phyloP scores from a whole-genome alignment of 2,329 filamentous ascomycete genomes.

The Arthrobotrys conoides region DNA sequence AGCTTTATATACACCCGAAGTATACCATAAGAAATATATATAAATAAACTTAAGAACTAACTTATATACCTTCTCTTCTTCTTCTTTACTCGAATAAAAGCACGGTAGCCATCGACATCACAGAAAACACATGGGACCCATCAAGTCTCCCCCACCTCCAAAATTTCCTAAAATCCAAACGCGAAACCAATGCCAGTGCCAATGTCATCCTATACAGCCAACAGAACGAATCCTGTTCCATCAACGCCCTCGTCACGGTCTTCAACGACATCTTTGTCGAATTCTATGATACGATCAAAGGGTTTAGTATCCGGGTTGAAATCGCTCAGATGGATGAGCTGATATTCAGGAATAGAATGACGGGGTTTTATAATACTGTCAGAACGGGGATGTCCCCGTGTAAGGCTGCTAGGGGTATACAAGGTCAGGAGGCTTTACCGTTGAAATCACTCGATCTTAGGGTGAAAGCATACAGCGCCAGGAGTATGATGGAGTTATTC shows the following conservation, averaged over 20 bases:
- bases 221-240: background rate
- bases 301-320: constrained; percentile 11
- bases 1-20: too few species aligned
- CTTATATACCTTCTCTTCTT: too few species aligned
- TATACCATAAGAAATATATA: too few species aligned
- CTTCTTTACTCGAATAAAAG: constrained; percentile 4
- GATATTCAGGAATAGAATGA: background rate
- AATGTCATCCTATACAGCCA: constrained; percentile 25
- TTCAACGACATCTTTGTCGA: constrained; percentile 3
- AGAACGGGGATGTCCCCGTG: background rate
- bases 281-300: background rate
- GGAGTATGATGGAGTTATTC: background rate
- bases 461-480: constrained; percentile 3
- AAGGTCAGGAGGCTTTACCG: background rate
- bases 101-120: constrained; percentile 25
- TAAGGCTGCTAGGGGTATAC: background rate
- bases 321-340: constrained; percentile 18
- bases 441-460: constrained; percentile 13
- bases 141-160: background rate
- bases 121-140: constrained; percentile 2
- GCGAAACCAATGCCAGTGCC: background rate
- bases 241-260: background rate
- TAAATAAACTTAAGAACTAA: too few species aligned
- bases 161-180: background rate
- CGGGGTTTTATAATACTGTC: background rate